Evolutionary conservation across 78 protist species (phyloP), one percentile per base, ranked within the genome.

Genomic region (Dictyostelium brefeldianum): DNA sequence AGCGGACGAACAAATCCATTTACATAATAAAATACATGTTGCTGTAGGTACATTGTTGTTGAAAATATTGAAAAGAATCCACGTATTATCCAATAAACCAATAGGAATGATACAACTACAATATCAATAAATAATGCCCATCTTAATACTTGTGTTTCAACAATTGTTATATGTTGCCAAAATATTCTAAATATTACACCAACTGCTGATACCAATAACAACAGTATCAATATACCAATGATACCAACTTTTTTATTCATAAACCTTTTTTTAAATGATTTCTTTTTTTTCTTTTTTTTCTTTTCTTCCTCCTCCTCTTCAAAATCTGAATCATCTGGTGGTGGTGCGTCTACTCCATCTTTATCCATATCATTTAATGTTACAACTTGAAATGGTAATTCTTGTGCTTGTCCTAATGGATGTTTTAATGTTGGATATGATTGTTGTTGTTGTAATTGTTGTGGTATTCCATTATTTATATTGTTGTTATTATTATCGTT

Each of bases 401-500:
- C 93, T 36, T 87, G 93, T 87, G 75, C 93, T 56, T 62, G 78
- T 18, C 62, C 27, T 4, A 84, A 51, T n/a, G 92, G 92, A n/a
- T 73, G 50, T 12, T 64, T 25, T 64, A 11, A 51, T n/a, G 46
- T 67, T 15, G 83, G 83, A 36, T 36, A 51, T 29, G 83, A 78
- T 53, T 53, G 20, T 53, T 53, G 20, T 53, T 53, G 18, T 12
- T 53, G 14, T 53, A 15, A 53, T 53, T 53, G 20, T 53, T 47
- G 50, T 46, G 22, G 15, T 36, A 2, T 1, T 36, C 15, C 11
- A 36, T 36, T 36, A 62, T 41, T 41, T 43, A 57, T 78, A 41
- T 11, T 22, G 25, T 8, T 8, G 22, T 27, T 64, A 11, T 8
- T n/a, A 64, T n/a, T n/a, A 27, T 25, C 25, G 25, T 27, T 64